Conservation (phyloP, 768 basidiomycete genomes). For the Rhodotorula paludigena region DNA sequence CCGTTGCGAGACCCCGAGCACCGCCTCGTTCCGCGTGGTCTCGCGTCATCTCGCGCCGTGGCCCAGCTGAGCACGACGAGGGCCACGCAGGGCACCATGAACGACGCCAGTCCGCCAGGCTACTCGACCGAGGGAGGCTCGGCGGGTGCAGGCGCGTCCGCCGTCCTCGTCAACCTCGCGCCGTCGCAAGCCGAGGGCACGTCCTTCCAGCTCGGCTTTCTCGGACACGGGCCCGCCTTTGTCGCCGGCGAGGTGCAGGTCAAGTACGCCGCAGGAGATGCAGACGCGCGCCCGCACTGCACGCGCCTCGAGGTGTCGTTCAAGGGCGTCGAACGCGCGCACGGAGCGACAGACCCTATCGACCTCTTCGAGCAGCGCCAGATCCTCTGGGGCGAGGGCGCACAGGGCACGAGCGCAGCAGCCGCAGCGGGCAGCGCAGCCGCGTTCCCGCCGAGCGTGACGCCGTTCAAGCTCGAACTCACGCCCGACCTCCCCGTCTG, state of each 20-base stretch:
- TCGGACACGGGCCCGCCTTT: conserved; percentile 62
- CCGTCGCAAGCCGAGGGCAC: conserved; percentile 56
- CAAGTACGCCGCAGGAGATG: conserved; percentile 54
- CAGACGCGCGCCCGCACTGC: not conserved
- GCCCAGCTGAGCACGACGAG: not conserved
- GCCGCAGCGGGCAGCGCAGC: not conserved
- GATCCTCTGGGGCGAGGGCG: conserved; percentile 30
- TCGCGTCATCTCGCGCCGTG: not conserved
- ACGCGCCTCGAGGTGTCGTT: conserved; percentile 26
- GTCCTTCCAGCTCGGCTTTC: conserved; percentile 79
- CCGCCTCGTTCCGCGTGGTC: too few species aligned
- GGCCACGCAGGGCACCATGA: conserved; percentile 2
- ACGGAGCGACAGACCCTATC: not conserved
- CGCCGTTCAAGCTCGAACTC: conserved; percentile 77
- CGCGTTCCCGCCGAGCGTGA: conserved; percentile 55
- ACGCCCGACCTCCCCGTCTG: conserved; percentile 76
- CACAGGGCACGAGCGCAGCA: conserved; percentile 4
- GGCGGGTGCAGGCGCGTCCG: not conserved
- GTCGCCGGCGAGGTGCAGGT: conserved; percentile 83
- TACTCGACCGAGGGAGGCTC: conserved; percentile 1
- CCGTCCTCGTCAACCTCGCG: conserved; percentile 50
- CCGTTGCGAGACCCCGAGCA: too few species aligned
- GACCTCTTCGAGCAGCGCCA: conserved; percentile 22
- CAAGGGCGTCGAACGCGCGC: conserved; percentile 27
- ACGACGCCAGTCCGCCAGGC: conserved; percentile 8